Evolutionary conservation across 495 filamentous ascomycete species (phyloP).

Genomic region (Staphylotrichum longicolle): DNA sequence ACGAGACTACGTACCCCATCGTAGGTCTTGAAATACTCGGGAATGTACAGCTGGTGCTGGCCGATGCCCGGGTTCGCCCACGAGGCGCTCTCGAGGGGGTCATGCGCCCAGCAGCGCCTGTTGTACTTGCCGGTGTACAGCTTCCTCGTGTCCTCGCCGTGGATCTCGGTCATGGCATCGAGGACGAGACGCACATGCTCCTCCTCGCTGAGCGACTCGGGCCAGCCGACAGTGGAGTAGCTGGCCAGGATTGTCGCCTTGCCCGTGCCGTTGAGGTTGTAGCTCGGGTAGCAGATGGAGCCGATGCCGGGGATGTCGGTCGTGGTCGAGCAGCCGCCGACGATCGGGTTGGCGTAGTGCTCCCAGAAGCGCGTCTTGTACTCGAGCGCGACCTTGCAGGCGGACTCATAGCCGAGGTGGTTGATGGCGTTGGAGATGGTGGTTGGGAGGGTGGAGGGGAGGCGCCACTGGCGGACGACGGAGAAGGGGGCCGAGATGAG

Average conservation of each 20-base stretch:
- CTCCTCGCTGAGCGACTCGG: conserved; percentile 22
- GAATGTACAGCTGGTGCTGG: conserved; percentile 64
- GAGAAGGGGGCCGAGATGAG: conserved; percentile 62
- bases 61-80: conserved; percentile 59
- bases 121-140: conserved; percentile 60
- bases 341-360: conserved; percentile 57
- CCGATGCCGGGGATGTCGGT: conserved; percentile 59
- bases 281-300: conserved; percentile 61
- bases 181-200: conserved; percentile 42
- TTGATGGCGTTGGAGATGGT: conserved; percentile 58
- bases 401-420: conserved; percentile 54
- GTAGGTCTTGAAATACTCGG: conserved; percentile 68
- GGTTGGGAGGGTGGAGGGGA: conserved; percentile 39
- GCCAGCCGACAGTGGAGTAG: conserved; percentile 49
- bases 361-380: conserved; percentile 70
- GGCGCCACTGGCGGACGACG: conserved; percentile 53
- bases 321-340: conserved; percentile 57
- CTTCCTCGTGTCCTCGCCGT: conserved; percentile 55
- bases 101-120: conserved; percentile 58
- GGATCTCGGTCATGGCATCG: conserved; percentile 51
- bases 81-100: conserved; percentile 51
- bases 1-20: too few relatives aligned
- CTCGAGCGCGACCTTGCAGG: conserved; percentile 66
- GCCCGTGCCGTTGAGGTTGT: conserved; percentile 59
- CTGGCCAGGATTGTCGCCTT: conserved; percentile 62